Conservation (phyloP, 2,329 filamentous ascomycete genomes). For the Beauveria brongniartii region DNA sequence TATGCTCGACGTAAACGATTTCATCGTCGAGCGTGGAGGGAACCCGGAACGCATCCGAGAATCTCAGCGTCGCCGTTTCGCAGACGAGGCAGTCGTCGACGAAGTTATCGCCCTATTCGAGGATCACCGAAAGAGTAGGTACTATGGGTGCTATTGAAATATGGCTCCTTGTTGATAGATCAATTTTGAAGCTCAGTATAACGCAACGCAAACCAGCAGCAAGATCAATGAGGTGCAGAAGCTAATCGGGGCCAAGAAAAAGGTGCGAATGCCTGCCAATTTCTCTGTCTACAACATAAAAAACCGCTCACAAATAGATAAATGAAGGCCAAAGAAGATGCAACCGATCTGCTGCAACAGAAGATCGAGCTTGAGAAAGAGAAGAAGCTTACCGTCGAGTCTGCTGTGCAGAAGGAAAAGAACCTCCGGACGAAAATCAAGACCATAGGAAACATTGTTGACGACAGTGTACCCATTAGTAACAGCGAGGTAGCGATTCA, state of each 20-base stretch:
- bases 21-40: constrained; percentile 80
- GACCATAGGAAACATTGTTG: constrained; percentile 65
- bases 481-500: constrained; percentile 58
- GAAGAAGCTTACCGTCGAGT: constrained; percentile 71
- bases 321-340: constrained; percentile 71
- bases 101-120: constrained; percentile 83
- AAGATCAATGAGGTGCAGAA: constrained; percentile 87
- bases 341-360: constrained; percentile 67
- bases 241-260: constrained; percentile 85
- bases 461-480: constrained; percentile 76
- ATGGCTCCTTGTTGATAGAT: too few relatives aligned
- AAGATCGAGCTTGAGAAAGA: constrained; percentile 72
- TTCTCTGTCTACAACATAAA: neutral
- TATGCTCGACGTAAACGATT: constrained; percentile 73
- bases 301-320: neutral
- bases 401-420: constrained; percentile 66
- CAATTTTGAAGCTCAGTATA: constrained; percentile 51
- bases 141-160: neutral
- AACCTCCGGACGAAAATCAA: constrained; percentile 70
- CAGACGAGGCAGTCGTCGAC: constrained; percentile 77
- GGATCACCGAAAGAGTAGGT: constrained; percentile 67
- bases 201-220: constrained; percentile 69
- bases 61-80: constrained; percentile 76
- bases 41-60: constrained; percentile 88
- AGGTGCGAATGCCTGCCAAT: constrained; percentile 39